phyloP scores from a whole-genome alignment of 495 filamentous ascomycete genomes.

The Lentithecium fluviatile region DNA sequence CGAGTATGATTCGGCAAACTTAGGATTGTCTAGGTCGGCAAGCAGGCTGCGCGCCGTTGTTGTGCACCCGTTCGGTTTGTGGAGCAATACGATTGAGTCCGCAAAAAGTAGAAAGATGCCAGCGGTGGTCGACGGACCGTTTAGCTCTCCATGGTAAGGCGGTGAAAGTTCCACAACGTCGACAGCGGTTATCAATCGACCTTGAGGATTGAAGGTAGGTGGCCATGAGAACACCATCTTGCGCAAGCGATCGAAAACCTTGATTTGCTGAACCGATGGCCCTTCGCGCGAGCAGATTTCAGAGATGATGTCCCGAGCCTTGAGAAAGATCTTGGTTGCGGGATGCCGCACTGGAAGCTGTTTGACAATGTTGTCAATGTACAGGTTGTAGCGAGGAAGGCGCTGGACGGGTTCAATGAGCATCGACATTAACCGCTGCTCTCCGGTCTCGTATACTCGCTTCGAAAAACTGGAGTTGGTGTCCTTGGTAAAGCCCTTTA shows the following conservation, averaged over 20 bases:
- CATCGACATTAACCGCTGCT: slow-evolving; percentile 86
- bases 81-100: slow-evolving; percentile 73
- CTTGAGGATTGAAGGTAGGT: slow-evolving; percentile 63
- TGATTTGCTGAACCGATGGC: slow-evolving; percentile 61
- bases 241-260: slow-evolving; percentile 68
- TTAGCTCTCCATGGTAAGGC: slow-evolving; percentile 60
- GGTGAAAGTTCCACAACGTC: slow-evolving; percentile 76
- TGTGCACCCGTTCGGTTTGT: slow-evolving; percentile 59
- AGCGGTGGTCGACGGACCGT: slow-evolving; percentile 46
- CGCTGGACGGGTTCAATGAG: slow-evolving; percentile 96
- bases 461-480: slow-evolving; percentile 74
- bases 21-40: slow-evolving; percentile 78
- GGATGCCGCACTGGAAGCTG: slow-evolving; percentile 80
- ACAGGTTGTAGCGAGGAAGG: slow-evolving; percentile 87
- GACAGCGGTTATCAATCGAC: slow-evolving; percentile 78
- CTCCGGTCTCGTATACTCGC: slow-evolving; percentile 76
- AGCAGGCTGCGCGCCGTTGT: slow-evolving; percentile 74
- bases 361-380: slow-evolving; percentile 91
- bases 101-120: slow-evolving; percentile 83
- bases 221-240: slow-evolving; percentile 82
- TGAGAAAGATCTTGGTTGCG: slow-evolving; percentile 73
- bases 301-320: slow-evolving; percentile 85
- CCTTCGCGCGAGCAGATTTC: slow-evolving; percentile 91
- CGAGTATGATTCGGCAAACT: slow-evolving; percentile 44
- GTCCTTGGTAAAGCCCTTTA: slow-evolving; percentile 71